These are phyloP conservation scores for Globisporangium alternatum DNA, from an alignment of 352 stramenopile genomes.

Conservation along the genomic window DNA sequence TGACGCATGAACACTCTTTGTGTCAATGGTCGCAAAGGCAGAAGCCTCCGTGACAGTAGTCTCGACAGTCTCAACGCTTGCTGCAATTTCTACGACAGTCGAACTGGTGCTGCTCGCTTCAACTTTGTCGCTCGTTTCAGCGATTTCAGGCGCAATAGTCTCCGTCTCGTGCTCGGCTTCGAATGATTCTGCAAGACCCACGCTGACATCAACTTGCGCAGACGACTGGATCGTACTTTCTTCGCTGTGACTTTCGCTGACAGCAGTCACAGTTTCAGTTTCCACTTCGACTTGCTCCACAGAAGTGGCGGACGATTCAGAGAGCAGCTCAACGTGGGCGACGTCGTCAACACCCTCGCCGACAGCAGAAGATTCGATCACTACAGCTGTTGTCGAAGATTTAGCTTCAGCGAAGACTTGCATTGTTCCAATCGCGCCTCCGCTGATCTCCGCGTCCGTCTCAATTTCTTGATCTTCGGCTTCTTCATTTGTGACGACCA, in stretches of 20 bases:
- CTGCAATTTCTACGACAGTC: background rate
- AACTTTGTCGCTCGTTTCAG: background rate
- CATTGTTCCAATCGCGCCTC: background rate
- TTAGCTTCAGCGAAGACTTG: background rate
- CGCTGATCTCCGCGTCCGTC: background rate
- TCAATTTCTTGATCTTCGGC: background rate
- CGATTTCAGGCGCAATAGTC: background rate
- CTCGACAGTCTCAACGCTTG: background rate
- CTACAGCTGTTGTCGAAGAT: background rate
- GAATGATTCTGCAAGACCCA: background rate
- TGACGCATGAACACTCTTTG: background rate
- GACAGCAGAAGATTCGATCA: background rate
- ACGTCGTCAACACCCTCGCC: background rate
- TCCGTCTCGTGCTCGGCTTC: background rate
- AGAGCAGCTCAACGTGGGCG: background rate
- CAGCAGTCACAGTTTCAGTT: background rate
- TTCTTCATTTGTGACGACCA: background rate
- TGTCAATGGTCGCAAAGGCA: background rate
- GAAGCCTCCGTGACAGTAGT: background rate
- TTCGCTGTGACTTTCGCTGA: background rate
- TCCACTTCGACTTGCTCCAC: background rate
- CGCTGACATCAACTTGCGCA: background rate
- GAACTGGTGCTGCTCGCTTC: background rate
- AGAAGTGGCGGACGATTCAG: background rate
- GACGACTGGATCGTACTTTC: background rate